Evolutionary conservation across 1,284 basidiomycete genomes (phyloP).

Genomic region (Apiotrichum domesticum): DNA sequence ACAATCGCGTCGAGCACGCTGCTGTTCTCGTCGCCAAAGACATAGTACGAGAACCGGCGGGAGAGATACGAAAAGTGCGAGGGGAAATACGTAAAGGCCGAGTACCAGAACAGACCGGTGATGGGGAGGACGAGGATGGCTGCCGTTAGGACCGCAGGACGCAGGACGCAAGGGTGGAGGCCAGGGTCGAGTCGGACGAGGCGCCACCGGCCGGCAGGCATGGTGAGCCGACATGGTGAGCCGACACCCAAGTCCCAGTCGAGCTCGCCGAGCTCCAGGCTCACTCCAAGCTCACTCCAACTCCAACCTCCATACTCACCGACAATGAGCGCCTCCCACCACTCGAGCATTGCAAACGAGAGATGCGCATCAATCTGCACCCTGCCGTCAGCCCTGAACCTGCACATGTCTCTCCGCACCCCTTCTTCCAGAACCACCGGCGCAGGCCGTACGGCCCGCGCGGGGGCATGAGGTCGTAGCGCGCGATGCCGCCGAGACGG

Average conservation of each 20-base stretch:
- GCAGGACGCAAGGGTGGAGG: neutral
- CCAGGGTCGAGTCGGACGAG: neutral
- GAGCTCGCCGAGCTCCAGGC: too few species aligned
- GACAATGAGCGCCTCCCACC: constrained; percentile 42
- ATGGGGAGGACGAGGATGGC: constrained; percentile 33
- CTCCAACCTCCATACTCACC: constrained; percentile 26
- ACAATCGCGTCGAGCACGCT: constrained; percentile 5
- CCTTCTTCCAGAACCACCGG: constrained; percentile 28
- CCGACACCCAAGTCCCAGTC: neutral
- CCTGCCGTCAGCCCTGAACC: constrained; percentile 16
- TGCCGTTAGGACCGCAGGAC: constrained; percentile 2
- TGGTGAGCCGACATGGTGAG: too few species aligned
- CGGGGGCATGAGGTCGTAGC: constrained; percentile 14
- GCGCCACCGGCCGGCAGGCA: too few species aligned
- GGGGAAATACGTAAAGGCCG: constrained; percentile 44
- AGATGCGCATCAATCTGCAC: constrained; percentile 39
- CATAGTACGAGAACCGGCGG: constrained; percentile 45
- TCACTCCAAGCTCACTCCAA: too few species aligned
- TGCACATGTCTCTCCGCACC: constrained; percentile 15
- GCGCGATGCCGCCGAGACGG: constrained; percentile 16
- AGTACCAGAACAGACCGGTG: constrained; percentile 43
- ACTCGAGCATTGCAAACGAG: constrained; percentile 43
- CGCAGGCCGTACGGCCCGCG: constrained; percentile 17
- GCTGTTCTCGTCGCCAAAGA: constrained; percentile 43
- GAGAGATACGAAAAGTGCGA: constrained; percentile 41